phyloP scores from a whole-genome alignment of 176 grass and related monocot species.

The bread wheat (Triticum aestivum) region DNA sequence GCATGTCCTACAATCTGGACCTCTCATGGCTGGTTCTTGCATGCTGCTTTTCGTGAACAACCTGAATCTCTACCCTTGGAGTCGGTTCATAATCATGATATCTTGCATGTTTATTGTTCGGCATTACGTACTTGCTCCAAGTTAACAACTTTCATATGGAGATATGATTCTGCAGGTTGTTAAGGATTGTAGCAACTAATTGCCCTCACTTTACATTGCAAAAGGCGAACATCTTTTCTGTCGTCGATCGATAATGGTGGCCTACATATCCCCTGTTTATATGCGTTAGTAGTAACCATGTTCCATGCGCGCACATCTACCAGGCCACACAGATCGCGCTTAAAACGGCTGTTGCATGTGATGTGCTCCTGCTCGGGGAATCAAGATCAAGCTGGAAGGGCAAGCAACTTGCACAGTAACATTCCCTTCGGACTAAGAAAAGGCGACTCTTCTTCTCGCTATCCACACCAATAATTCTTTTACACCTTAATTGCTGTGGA shows the following conservation, averaged over 20 bases:
- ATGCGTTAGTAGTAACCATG: constrained; percentile 14
- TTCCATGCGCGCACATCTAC: constrained; percentile 26
- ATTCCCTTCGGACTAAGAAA: constrained; percentile 40
- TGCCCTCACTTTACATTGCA: constrained; percentile 1
- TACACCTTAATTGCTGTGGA: neutral
- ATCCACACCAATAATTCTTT: constrained; percentile 10
- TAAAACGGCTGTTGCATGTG: constrained; percentile 36
- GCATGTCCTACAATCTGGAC: constrained; percentile 19
- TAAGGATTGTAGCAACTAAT: neutral
- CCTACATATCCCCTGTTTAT: constrained; percentile 14
- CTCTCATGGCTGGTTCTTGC: constrained; percentile 15
- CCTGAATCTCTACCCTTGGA: constrained; percentile 9
- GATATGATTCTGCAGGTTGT: constrained; percentile 21
- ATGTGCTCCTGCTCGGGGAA: constrained; percentile 33
- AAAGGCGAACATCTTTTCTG: constrained; percentile 22
- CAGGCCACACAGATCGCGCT: constrained; percentile 18
- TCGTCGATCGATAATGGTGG: neutral
- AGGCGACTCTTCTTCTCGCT: constrained; percentile 14
- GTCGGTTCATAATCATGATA: neutral
- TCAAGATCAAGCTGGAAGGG: constrained; percentile 16
- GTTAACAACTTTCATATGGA: constrained; percentile 18
- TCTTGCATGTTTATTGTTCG: neutral
- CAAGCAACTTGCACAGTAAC: constrained; percentile 46
- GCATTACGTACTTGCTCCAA: neutral
- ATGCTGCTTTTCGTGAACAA: constrained; percentile 15